These are phyloP conservation scores for Stentor roeselii DNA, from an alignment of 73 alveolate genomes.

Conservation along the genomic window DNA sequence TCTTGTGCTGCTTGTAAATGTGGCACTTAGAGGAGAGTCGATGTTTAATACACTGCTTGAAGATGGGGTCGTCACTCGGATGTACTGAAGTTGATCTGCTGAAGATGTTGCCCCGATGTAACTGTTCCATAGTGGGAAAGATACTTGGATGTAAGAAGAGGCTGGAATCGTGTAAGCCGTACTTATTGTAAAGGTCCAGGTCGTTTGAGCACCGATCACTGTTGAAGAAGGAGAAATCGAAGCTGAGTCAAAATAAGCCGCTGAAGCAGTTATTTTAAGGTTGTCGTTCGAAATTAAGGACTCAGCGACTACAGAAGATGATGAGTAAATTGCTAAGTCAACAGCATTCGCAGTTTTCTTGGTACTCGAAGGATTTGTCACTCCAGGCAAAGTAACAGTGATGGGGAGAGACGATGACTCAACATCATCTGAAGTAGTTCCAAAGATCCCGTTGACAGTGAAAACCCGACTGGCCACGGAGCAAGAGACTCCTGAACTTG, in stretches of 20 bases:
- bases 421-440: neutral
- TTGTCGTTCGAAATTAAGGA: neutral
- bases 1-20: neutral
- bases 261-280: neutral
- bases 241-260: neutral
- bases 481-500: neutral
- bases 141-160: neutral
- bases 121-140: neutral
- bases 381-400: neutral
- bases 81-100: neutral
- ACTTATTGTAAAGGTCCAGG: neutral
- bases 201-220: slow-evolving; percentile 1
- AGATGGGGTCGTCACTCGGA: neutral
- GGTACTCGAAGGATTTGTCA: slow-evolving; percentile 2
- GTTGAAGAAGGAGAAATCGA: slow-evolving; percentile 6
- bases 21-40: neutral
- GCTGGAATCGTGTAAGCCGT: neutral
- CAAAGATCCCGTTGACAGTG: neutral
- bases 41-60: neutral
- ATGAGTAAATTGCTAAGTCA: neutral
- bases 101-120: neutral
- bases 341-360: neutral
- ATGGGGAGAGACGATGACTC: neutral
- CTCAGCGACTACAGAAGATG: neutral
- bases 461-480: neutral